Evolutionary conservation across 345 rosid genomes (phyloP).

Genomic region (Citrus australasica): DNA sequence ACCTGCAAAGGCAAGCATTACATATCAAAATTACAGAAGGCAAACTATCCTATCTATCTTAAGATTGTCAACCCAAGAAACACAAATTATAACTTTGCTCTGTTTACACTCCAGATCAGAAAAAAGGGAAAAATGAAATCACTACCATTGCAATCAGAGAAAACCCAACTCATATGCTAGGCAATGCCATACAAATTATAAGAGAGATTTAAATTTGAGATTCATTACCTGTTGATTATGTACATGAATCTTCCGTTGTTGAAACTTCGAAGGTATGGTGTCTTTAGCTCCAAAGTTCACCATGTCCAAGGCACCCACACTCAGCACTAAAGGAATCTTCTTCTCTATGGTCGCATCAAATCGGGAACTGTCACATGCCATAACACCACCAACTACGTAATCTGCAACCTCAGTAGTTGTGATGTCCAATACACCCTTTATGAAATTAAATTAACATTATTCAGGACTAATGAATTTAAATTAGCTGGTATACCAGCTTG

Average conservation of each 20-base stretch:
- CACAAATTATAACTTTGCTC: neutral
- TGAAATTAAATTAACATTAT: neutral
- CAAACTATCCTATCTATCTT: neutral
- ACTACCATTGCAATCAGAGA: neutral
- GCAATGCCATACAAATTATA: neutral
- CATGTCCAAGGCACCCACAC: slow-evolving; percentile 93
- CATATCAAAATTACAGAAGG: neutral
- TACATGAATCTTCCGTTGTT: slow-evolving; percentile 62
- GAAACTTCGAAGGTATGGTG: slow-evolving; percentile 65
- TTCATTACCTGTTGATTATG: slow-evolving; percentile 76
- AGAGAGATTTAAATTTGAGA: neutral
- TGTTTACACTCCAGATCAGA: neutral
- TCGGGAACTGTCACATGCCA: slow-evolving; percentile 89
- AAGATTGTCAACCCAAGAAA: neutral
- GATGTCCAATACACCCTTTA: slow-evolving; percentile 78
- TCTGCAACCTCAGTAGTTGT: slow-evolving; percentile 98
- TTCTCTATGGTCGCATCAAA: slow-evolving; percentile 70
- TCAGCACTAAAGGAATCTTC: slow-evolving; percentile 81
- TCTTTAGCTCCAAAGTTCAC: slow-evolving; percentile 85
- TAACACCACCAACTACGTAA: slow-evolving; percentile 84
- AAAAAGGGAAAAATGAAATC: neutral
- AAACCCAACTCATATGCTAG: neutral
- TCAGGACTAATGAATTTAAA: neutral
- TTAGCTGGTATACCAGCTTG: neutral
- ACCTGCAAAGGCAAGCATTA: slow-evolving; percentile 47